Percentiles rank a stretch among this genome's conserved stretches.
Evolutionary conservation across 495 filamentous ascomycete species (phyloP).

Genomic region (Aspergillus diversus): DNA sequence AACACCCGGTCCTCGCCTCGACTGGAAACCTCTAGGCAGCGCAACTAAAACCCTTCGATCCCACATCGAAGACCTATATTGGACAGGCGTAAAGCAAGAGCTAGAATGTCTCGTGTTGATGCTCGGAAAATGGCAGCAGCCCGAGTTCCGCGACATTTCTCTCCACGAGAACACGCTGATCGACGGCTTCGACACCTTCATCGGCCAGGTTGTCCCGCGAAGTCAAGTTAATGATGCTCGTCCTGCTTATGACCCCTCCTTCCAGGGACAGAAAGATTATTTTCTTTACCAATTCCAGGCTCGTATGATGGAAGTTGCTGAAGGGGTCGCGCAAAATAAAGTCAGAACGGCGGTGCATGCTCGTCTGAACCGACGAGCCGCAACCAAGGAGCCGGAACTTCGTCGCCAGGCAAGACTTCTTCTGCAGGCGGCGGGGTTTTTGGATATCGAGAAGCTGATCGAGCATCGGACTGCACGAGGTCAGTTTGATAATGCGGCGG

Average conservation of each 20-base stretch:
- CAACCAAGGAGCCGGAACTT: background rate
- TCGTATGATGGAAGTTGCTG: background rate
- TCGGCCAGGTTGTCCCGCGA: background rate
- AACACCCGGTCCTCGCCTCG: background rate
- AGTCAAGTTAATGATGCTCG: background rate
- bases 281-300: background rate
- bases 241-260: background rate
- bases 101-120: background rate
- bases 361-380: background rate
- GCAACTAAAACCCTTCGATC: background rate
- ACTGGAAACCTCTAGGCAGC: background rate
- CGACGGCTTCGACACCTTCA: constrained; percentile 5
- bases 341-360: background rate
- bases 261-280: background rate
- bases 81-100: background rate
- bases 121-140: background rate
- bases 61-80: constrained; percentile 3
- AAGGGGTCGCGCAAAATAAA: background rate
- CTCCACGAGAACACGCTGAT: background rate
- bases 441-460: constrained; percentile 10
- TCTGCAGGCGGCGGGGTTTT: background rate
- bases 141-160: background rate
- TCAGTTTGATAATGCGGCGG: background rate
- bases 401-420: background rate
- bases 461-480: background rate